Percentiles rank a stretch among this genome's conserved stretches.
phyloP scores from a whole-genome alignment of 2,329 filamentous ascomycete genomes.

The Alternaria sp. region DNA sequence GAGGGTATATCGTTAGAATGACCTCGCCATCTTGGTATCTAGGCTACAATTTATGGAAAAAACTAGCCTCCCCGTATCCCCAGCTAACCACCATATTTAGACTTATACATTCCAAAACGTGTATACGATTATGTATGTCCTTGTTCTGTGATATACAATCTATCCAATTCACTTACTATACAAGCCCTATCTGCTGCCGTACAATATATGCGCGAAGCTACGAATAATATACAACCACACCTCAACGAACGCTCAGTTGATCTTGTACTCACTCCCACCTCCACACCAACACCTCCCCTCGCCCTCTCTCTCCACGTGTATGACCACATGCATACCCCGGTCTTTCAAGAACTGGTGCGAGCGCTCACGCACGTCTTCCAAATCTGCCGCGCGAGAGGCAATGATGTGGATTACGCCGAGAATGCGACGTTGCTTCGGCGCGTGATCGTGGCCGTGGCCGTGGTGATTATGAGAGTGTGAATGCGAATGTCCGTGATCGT shows the following conservation, averaged over 20 bases:
- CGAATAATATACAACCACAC: neutral
- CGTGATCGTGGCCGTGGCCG: constrained; percentile 48
- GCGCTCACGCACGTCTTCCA: constrained; percentile 85
- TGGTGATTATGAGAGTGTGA: constrained; percentile 23
- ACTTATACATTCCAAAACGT: too few species aligned
- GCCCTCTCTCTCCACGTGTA: constrained; percentile 88
- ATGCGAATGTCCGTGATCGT: constrained; percentile 35
- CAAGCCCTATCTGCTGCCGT: neutral
- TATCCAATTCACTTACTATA: neutral
- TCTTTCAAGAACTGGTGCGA: constrained; percentile 74
- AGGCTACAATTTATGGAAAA: too few species aligned
- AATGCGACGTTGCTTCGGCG: constrained; percentile 59
- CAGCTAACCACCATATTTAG: too few species aligned
- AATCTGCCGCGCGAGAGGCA: constrained; percentile 72
- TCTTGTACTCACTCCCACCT: constrained; percentile 48
- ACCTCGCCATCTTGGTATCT: too few species aligned
- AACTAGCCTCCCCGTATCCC: too few species aligned
- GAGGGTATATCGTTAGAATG: too few species aligned
- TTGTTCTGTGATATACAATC: neutral
- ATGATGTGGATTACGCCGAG: constrained; percentile 88
- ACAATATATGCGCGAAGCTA: neutral
- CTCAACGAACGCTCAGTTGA: neutral
- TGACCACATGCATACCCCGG: constrained; percentile 79
- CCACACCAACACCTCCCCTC: constrained; percentile 73
- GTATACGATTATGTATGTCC: neutral